A percentile compares a stretch with the other conserved stretches of the same genome.
Evolutionary conservation across 2,329 filamentous ascomycete genomes (phyloP).

Genomic region (Neocucurbitaria cava): DNA sequence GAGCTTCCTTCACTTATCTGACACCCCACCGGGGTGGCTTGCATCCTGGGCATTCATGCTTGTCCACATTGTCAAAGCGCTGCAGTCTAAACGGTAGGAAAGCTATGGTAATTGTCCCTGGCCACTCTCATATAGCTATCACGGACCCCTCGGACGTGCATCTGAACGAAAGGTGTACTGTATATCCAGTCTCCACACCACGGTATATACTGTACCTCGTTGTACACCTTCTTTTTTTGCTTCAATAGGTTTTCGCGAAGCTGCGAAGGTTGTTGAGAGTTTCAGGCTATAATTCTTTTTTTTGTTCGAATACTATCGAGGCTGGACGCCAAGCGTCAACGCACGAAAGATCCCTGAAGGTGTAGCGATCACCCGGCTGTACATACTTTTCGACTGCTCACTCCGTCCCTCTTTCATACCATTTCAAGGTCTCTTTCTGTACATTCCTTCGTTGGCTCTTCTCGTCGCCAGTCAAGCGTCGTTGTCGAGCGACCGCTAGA

Average conservation of each 20-base stretch:
- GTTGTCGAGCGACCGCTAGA: neutral
- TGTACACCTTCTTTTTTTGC: conserved; percentile 2
- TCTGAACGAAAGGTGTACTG: conserved; percentile 4
- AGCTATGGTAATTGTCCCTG: conserved; percentile 11
- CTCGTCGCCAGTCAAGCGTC: neutral
- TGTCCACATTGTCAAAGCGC: conserved; percentile 21
- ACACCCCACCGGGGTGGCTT: conserved; percentile 39
- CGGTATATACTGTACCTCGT: conserved; percentile 5
- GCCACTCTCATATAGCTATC: conserved; percentile 20
- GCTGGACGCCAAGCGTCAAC: conserved; percentile 31
- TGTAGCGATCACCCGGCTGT: conserved; percentile 27
- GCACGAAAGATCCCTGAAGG: conserved; percentile 28
- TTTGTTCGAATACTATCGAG: conserved; percentile 13
- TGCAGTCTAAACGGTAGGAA: conserved; percentile 4
- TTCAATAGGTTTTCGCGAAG: neutral
- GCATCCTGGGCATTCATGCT: conserved; percentile 24
- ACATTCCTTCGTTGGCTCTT: conserved; percentile 1
- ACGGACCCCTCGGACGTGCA: conserved; percentile 19
- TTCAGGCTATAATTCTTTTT: conserved; percentile 19
- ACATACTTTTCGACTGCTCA: conserved; percentile 26
- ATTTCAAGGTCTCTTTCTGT: conserved; percentile 2
- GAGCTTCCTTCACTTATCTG: conserved; percentile 28
- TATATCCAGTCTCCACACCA: neutral
- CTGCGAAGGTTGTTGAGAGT: neutral
- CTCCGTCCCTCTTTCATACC: conserved; percentile 28